Conservation (phyloP, 805 yeast species). For the Kodamaea leandrae region DNA sequence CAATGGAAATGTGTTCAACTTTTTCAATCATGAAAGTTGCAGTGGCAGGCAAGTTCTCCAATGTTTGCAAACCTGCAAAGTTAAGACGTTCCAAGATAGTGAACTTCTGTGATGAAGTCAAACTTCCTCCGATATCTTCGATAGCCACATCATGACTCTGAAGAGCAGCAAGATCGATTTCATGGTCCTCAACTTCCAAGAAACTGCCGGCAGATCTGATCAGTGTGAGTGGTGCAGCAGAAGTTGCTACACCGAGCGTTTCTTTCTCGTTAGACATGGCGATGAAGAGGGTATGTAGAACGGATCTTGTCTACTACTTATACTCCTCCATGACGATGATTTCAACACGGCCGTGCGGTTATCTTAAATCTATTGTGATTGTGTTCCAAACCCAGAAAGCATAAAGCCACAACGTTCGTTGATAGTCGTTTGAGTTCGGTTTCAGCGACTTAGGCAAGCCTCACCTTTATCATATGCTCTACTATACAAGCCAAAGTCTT, state of each 20-base stretch:
- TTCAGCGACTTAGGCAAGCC: too few relatives aligned
- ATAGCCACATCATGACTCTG: constrained; percentile 24
- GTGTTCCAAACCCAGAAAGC: too few relatives aligned
- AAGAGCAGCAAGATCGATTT: constrained; percentile 14
- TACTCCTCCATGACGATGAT: too few relatives aligned
- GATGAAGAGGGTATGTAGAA: too few relatives aligned
- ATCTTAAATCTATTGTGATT: too few relatives aligned
- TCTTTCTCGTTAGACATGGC: too few relatives aligned
- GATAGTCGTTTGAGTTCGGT: too few relatives aligned
- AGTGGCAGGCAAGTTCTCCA: constrained; percentile 29
- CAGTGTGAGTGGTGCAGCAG: neutral
- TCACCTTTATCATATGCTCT: too few relatives aligned
- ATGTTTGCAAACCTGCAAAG: constrained; percentile 23
- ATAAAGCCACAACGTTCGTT: too few relatives aligned
- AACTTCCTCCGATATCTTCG: constrained; percentile 23
- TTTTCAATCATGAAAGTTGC: constrained; percentile 42
- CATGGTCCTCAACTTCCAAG: constrained; percentile 14
- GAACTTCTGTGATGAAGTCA: constrained; percentile 27
- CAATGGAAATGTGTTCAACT: constrained; percentile 31
- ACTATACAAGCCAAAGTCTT: too few relatives aligned
- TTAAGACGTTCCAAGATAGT: constrained; percentile 26
- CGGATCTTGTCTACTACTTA: too few relatives aligned
- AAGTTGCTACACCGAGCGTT: neutral
- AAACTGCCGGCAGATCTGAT: constrained; percentile 4
- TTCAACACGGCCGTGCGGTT: too few relatives aligned